Base-by-base conservation (phyloP, 805 yeast species). In the Suhomyces emberorum region DNA sequence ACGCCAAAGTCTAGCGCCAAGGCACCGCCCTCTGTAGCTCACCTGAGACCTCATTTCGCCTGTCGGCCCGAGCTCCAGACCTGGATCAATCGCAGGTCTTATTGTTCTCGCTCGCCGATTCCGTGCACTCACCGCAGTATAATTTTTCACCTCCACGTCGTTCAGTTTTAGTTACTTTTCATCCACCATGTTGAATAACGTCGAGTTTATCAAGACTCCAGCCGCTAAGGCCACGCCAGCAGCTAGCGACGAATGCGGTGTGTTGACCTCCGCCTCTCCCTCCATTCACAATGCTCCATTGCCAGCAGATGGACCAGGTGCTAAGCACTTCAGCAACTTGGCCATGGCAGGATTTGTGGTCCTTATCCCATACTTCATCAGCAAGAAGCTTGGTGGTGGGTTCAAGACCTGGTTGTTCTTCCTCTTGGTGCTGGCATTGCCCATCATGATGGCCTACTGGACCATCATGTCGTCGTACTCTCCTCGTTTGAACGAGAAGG, bases 261-360 rank as follows among this genome's bases (percentile, higher is more conserved):
- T 68, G 17, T 42, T 49, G 42, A 65, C 72, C 40, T 59, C 70
- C 27, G 63, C 52, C 24, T 60, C 69, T 18, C 95, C 95, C 18
- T 69, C 89, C 6, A 87, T 88, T 56, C 77, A 82, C 54, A 88
- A 88, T 57, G 95, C 91, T 2, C 88, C 88, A 8, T 69, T 87
- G 43, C 89, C 95, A 18, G 95, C 95, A 4, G 96, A 88, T 57
- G 96, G 96, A 28, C 86, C 96, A 4, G 88, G 95, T 17, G 71
- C 88, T 21, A 79, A 76, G 56, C 77, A 80, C 51, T 88, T 88
- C 65, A 74, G 76, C 61, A 88, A 88, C 63, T 51, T 51, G 47
- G 54, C 76, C 9, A 54, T 88, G 40, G 36, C 72, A 15, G 67
- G 69, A 2, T 54, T 81, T 20, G 51, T 83, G 42, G 49, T 70